Conservation (phyloP, 371 early-diverging fungal species). For the Blastocladiella emersonii region DNA sequence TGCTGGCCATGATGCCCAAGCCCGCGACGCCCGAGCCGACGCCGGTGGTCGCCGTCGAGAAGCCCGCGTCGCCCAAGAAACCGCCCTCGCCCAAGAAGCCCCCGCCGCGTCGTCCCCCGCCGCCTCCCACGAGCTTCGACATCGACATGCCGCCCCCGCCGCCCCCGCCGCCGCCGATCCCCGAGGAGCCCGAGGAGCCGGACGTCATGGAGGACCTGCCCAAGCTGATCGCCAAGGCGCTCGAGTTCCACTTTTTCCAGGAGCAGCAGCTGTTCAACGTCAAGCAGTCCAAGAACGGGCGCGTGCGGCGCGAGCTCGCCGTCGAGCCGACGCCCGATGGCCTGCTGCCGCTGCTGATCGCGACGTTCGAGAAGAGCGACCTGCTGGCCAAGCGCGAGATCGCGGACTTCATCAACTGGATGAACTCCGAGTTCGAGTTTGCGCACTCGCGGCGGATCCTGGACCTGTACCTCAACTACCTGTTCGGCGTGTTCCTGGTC, state of each 20-base stretch:
- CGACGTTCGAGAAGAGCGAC: neutral
- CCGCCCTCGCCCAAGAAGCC: neutral
- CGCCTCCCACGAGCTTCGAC: neutral
- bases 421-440: slow-evolving; percentile 1
- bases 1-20: slow-evolving; percentile 4
- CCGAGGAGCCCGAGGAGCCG: neutral
- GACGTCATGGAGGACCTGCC: neutral
- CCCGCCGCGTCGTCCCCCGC: neutral
- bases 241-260: slow-evolving; percentile 4
- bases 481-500: neutral
- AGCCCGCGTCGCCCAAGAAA: neutral
- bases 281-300: neutral
- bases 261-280: slow-evolving; percentile 1
- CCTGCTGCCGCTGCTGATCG: neutral
- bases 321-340: slow-evolving; percentile 6
- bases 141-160: neutral
- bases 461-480: neutral
- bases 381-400: neutral
- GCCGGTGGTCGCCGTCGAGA: neutral
- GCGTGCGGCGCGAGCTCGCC: neutral
- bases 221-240: neutral
- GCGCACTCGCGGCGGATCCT: neutral
- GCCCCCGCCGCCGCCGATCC: neutral
- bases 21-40: neutral
- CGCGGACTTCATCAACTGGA: slow-evolving; percentile 1